These are phyloP conservation scores for Neocallimastix lanati DNA, from an alignment of 192 early-diverging fungal species.

Conservation along the genomic window DNA sequence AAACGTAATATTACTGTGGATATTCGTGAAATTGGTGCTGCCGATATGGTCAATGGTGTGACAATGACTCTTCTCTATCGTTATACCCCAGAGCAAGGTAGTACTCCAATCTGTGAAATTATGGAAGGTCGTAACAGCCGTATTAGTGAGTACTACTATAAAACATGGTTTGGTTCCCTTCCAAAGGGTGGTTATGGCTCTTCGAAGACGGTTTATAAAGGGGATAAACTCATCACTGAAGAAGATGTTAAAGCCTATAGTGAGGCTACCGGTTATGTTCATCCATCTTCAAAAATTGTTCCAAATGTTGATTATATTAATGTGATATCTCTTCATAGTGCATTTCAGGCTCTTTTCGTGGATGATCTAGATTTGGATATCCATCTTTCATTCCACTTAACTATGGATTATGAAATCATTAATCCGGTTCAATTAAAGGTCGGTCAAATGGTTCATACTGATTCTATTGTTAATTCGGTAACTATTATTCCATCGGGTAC, in stretches of 20 bases:
- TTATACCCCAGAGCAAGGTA: slow-evolving; percentile 56
- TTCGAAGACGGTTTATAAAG: too few relatives aligned
- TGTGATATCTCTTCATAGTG: slow-evolving; percentile 31
- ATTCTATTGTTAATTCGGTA: slow-evolving; percentile 69
- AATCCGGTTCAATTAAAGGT: slow-evolving; percentile 8
- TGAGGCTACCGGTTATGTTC: too few relatives aligned
- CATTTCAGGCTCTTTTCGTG: slow-evolving; percentile 57
- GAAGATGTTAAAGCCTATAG: too few relatives aligned
- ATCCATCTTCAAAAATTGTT: too few relatives aligned
- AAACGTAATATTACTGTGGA: too few relatives aligned
- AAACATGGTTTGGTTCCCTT: too few relatives aligned
- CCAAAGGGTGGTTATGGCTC: too few relatives aligned
- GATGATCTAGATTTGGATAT: slow-evolving; percentile 89
- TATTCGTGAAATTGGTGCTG: too few relatives aligned
- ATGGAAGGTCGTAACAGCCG: slow-evolving; percentile 37
- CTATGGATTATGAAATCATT: slow-evolving; percentile 53
- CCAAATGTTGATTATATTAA: slow-evolving; percentile 45
- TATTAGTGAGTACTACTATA: too few relatives aligned
- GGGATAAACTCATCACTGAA: too few relatives aligned
- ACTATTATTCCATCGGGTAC: slow-evolving; percentile 78
- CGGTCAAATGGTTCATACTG: slow-evolving; percentile 68
- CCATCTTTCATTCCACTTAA: slow-evolving; percentile 74
- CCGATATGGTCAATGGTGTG: slow-evolving; percentile 17
- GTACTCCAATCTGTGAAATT: slow-evolving; percentile 69
- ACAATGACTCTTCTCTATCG: slow-evolving; percentile 63